Evolutionary conservation across 805 yeast species (phyloP).

Genomic region (Sungouiozyma intestinalis): DNA sequence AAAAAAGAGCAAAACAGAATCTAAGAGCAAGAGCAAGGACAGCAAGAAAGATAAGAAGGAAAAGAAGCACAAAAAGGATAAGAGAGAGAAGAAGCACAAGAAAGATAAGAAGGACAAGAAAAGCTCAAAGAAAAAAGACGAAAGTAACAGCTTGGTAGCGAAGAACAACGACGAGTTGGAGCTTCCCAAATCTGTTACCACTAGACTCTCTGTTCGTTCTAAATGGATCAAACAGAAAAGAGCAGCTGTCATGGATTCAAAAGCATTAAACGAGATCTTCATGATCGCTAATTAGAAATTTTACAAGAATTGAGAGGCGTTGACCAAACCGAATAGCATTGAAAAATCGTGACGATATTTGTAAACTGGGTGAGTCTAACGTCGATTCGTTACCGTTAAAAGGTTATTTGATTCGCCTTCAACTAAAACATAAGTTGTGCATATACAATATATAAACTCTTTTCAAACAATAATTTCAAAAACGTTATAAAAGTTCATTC

Average conservation of each 20-base stretch:
- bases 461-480: not conserved
- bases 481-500: constrained; percentile 4
- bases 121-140: constrained; percentile 25
- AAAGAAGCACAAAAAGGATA: constrained; percentile 25
- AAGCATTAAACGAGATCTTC: constrained; percentile 84
- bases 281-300: constrained; percentile 50
- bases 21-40: constrained; percentile 24
- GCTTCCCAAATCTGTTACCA: constrained; percentile 30
- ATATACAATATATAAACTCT: too few relatives aligned
- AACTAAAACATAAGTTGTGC: not conserved
- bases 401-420: not conserved
- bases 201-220: constrained; percentile 68
- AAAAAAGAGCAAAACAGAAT: constrained; percentile 19
- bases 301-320: not conserved
- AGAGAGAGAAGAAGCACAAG: constrained; percentile 22
- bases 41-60: constrained; percentile 21
- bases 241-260: constrained; percentile 82
- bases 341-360: not conserved
- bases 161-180: constrained; percentile 20
- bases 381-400: not conserved
- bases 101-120: constrained; percentile 25
- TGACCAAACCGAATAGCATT: too few relatives aligned
- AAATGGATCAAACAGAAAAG: constrained; percentile 84
- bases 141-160: constrained; percentile 23
- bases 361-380: not conserved